phyloP scores from a whole-genome alignment of 768 basidiomycete genomes.

The Zangia roseola region DNA sequence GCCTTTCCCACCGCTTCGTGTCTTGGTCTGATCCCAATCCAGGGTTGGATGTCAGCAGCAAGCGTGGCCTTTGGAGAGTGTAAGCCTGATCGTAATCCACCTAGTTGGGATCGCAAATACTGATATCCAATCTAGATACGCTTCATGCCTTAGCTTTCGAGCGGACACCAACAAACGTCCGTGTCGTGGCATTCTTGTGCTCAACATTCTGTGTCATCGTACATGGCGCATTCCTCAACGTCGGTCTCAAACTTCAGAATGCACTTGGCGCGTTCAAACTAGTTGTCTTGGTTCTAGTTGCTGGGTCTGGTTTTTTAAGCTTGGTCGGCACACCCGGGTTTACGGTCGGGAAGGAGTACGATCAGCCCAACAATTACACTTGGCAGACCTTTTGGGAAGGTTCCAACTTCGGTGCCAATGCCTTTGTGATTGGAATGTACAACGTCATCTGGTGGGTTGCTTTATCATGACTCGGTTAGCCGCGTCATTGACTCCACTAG shows the following conservation, averaged over 20 bases:
- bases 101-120: too few relatives aligned
- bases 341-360: slow-evolving; percentile 47
- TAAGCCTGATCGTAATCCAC: too few relatives aligned
- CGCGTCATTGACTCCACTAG: slow-evolving; percentile 30
- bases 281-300: slow-evolving; percentile 50
- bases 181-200: slow-evolving; percentile 53
- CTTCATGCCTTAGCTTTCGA: slow-evolving; percentile 51
- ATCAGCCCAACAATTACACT: slow-evolving; percentile 53
- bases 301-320: slow-evolving; percentile 52
- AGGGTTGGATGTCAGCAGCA: slow-evolving; percentile 61
- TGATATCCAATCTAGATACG: slow-evolving; percentile 45
- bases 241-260: slow-evolving; percentile 65
- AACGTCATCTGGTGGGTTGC: slow-evolving; percentile 62
- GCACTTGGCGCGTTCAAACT: slow-evolving; percentile 61
- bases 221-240: slow-evolving; percentile 52
- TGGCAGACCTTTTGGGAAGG: slow-evolving; percentile 69
- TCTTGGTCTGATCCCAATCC: not conserved
- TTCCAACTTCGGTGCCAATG: slow-evolving; percentile 51
- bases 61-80: slow-evolving; percentile 75
- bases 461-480: not conserved
- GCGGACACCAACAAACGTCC: slow-evolving; percentile 47
- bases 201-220: slow-evolving; percentile 55
- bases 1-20: not conserved
- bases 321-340: slow-evolving; percentile 51
- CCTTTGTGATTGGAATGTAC: slow-evolving; percentile 63